A percentile compares a stretch with the other conserved stretches of the same genome.
Conservation (phyloP, 306 rosid genomes). For the Acmispon strigosus region DNA sequence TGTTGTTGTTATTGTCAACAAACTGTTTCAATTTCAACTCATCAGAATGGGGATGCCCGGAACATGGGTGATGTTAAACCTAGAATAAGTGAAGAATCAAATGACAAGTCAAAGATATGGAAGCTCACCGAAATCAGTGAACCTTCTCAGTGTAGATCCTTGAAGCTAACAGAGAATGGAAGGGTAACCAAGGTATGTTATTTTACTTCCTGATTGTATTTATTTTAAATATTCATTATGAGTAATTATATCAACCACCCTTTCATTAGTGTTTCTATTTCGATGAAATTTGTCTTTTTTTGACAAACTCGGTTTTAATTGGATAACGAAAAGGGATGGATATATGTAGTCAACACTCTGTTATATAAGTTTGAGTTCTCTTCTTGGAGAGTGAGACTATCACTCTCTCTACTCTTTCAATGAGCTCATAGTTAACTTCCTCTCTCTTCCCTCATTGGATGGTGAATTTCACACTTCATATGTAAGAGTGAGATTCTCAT, state of each 20-base stretch:
- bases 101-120: conserved; percentile 97
- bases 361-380: too few relatives aligned
- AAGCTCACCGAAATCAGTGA: conserved; percentile 90
- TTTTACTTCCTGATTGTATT: not conserved
- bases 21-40: conserved; percentile 21
- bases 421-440: too few relatives aligned
- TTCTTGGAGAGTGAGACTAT: too few relatives aligned
- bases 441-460: too few relatives aligned
- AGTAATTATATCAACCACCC: not conserved
- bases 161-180: conserved; percentile 79
- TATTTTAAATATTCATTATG: not conserved
- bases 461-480: too few relatives aligned
- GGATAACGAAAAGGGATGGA: not conserved
- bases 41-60: conserved; percentile 82
- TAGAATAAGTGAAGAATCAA: conserved; percentile 85
- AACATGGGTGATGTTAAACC: conserved; percentile 92
- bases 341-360: not conserved
- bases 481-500: too few relatives aligned
- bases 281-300: not conserved
- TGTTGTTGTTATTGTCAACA: not conserved
- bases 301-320: not conserved
- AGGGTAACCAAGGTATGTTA: conserved; percentile 67
- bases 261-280: not conserved
- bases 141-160: conserved; percentile 81
- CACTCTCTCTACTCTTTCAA: too few relatives aligned